A percentile compares a stretch with the other conserved stretches of the same genome.
phyloP scores from a whole-genome alignment of 176 grass and related monocot genomes.

The Triticum dicoccoides region DNA sequence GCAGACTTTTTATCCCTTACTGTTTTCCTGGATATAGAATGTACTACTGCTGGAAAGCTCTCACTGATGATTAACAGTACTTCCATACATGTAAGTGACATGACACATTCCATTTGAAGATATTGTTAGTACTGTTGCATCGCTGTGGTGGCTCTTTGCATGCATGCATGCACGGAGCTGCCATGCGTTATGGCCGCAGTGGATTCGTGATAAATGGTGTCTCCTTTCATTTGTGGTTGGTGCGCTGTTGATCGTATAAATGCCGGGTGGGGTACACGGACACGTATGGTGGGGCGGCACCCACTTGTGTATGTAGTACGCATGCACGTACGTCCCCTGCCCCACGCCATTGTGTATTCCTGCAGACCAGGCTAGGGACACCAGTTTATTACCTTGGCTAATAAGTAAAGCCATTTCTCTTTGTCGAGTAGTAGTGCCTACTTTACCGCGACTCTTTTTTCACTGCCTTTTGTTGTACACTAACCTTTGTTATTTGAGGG shows the following conservation, averaged over 20 bases:
- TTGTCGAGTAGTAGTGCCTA: neutral
- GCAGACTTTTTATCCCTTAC: neutral
- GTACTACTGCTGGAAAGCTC: neutral
- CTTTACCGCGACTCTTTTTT: neutral
- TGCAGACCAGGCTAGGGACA: neutral
- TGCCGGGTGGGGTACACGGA: neutral
- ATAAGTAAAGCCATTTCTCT: slow-evolving; percentile 24
- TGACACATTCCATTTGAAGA: neutral
- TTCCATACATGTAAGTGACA: neutral
- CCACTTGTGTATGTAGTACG: slow-evolving; percentile 7
- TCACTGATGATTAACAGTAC: neutral
- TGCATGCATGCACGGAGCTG: neutral
- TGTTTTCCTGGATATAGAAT: neutral
- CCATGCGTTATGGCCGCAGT: neutral
- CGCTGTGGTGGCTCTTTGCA: neutral
- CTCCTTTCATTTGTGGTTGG: neutral
- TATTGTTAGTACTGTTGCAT: neutral
- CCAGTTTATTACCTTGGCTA: slow-evolving; percentile 20
- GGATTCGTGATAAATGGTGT: slow-evolving; percentile 30
- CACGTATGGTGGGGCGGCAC: neutral
- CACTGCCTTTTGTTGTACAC: neutral
- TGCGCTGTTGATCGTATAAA: neutral
- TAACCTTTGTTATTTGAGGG: no score
- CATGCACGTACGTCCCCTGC: slow-evolving; percentile 19
- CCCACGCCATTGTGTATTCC: slow-evolving; percentile 14